These are phyloP conservation scores for Leptosphaerulina australis DNA, from an alignment of 2,329 filamentous ascomycete species.

Conservation along the genomic window DNA sequence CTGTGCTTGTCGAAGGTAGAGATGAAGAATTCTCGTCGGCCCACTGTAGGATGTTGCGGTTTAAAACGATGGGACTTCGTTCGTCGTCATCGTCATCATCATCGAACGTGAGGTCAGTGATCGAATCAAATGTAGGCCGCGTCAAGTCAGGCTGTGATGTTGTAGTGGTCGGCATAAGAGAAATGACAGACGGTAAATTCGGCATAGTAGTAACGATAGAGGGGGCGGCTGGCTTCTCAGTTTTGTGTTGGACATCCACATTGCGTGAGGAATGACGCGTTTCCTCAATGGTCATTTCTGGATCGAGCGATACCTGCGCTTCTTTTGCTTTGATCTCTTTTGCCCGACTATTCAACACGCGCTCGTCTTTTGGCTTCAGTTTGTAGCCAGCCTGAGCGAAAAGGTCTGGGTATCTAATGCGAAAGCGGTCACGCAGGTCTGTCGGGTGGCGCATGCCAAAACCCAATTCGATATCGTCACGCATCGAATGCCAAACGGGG, in stretches of 20 bases:
- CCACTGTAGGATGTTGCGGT: conserved; percentile 49
- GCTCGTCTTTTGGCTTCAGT: conserved; percentile 41
- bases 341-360: conserved; percentile 21
- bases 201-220: background rate
- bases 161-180: background rate
- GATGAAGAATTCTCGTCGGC: conserved; percentile 42
- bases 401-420: conserved; percentile 63
- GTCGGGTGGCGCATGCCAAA: conserved; percentile 59
- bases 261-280: background rate
- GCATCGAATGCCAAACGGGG: conserved; percentile 65
- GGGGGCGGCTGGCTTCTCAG: background rate
- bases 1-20: background rate
- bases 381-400: conserved; percentile 59
- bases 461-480: conserved; percentile 59
- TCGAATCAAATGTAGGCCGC: conserved; percentile 25
- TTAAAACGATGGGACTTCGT: conserved; percentile 42
- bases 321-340: conserved; percentile 12
- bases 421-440: conserved; percentile 66
- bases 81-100: conserved; percentile 33
- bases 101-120: conserved; percentile 26
- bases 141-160: conserved; percentile 23
- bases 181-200: background rate
- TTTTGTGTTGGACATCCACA: background rate
- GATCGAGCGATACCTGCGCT: background rate
- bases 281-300: background rate